These are phyloP conservation scores for Pichia membranifaciens DNA, from an alignment of 805 yeast genomes.

Conservation along the genomic window DNA sequence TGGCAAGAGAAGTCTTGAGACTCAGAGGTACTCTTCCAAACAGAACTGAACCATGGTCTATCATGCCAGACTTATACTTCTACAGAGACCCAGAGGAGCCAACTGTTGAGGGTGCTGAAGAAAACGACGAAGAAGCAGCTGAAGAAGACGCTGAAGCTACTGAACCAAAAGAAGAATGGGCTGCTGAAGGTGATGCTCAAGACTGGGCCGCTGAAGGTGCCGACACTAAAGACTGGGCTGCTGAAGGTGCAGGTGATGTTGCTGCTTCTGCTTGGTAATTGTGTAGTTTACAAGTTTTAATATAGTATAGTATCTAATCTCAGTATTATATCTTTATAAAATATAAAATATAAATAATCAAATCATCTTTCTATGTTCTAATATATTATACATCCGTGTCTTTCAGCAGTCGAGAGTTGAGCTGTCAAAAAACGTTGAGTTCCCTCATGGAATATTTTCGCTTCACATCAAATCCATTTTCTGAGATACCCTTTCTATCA, in stretches of 20 bases:
- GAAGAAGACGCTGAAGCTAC: constrained; percentile 50
- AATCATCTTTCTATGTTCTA: constrained; percentile 13
- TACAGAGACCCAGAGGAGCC: constrained; percentile 99
- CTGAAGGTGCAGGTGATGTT: constrained; percentile 32
- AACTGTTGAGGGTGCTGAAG: constrained; percentile 66
- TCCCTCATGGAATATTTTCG: no score
- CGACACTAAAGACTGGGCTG: constrained; percentile 35
- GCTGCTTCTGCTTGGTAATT: constrained; percentile 31
- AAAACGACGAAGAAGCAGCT: constrained; percentile 57
- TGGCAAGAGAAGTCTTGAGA: constrained; percentile 99
- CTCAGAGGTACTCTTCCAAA: constrained; percentile 95
- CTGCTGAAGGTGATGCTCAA: constrained; percentile 42
- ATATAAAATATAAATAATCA: constrained; percentile 13
- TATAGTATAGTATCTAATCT: constrained; percentile 9
- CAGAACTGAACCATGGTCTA: constrained; percentile 96
- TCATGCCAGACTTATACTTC: constrained; percentile 99
- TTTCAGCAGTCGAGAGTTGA: no score
- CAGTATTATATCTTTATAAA: constrained; percentile 11
- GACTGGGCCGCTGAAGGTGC: constrained; percentile 58
- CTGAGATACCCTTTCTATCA: no score
- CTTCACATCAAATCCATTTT: no score
- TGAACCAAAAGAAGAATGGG: constrained; percentile 46
- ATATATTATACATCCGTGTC: no score
- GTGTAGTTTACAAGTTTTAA: constrained; percentile 17
- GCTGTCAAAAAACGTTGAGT: no score